Conservation (phyloP, 176 grass and related monocot genomes). For the Zea mays region Zm-B73-REFERENCE-NAM-5.0 NC_050096.1:267830501-267831000, state of each 20-base stretch:
- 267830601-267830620: too few relatives aligned
- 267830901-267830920: not conserved
- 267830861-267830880: not conserved
- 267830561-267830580: not conserved
- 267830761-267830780: not conserved
- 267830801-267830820: conserved; percentile 7
- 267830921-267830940: not conserved
- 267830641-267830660: not conserved
- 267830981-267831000: not conserved
- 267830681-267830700: not conserved
- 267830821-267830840: not conserved
- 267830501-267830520: too few relatives aligned
- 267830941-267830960: not conserved
- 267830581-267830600: not conserved
- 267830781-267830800: not conserved
- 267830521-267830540: too few relatives aligned
- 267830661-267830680: not conserved
- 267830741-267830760: not conserved
- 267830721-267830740: not conserved
- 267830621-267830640: not conserved
- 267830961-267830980: not conserved
- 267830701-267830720: not conserved
- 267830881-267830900: too few relatives aligned
- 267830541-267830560: too few relatives aligned
- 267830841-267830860: not conserved